Percentiles rank a stretch among this genome's conserved stretches.
Evolutionary conservation across 495 filamentous ascomycete species (phyloP).

Genomic region (Terfezia boudieri): DNA sequence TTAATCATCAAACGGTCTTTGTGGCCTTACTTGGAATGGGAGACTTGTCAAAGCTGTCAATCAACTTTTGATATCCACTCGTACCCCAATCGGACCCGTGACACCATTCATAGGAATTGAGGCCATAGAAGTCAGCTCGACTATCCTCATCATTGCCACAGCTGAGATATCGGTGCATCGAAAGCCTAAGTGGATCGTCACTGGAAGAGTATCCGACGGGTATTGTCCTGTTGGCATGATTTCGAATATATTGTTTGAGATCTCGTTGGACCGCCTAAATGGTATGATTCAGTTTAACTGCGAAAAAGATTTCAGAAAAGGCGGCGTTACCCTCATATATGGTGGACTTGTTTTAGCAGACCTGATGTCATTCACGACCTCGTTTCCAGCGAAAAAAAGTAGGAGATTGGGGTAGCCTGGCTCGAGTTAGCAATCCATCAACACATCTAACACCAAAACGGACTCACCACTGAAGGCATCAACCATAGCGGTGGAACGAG

Average conservation of each 20-base stretch:
- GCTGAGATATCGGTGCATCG: conserved; percentile 65
- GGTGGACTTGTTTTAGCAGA: conserved; percentile 36
- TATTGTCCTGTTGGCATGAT: conserved; percentile 42
- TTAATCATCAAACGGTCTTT: too few relatives aligned
- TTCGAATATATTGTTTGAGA: conserved; percentile 68
- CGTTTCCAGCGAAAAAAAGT: conserved; percentile 86
- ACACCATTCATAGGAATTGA: conserved; percentile 95
- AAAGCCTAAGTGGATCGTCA: conserved; percentile 63
- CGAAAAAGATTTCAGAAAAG: conserved; percentile 43
- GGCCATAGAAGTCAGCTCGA: conserved; percentile 64
- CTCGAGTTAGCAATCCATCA: conserved; percentile 13
- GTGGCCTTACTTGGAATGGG: conserved; percentile 33
- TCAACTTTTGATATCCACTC: conserved; percentile 49
- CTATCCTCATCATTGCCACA: conserved; percentile 51
- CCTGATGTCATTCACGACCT: conserved; percentile 56
- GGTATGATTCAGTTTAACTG: conserved; percentile 18
- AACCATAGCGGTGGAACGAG: conserved; percentile 68
- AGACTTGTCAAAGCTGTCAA: conserved; percentile 43
- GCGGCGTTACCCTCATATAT: conserved; percentile 51
- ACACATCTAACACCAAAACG: too few relatives aligned
- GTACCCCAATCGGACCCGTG: conserved; percentile 48
- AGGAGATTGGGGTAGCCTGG: conserved; percentile 69
- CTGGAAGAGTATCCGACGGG: conserved; percentile 91
- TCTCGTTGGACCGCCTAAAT: conserved; percentile 47
- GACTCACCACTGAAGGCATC: conserved; percentile 43